phyloP scores from a whole-genome alignment of 305 asterid genomes.

The Fraxinus floribunda region DNA sequence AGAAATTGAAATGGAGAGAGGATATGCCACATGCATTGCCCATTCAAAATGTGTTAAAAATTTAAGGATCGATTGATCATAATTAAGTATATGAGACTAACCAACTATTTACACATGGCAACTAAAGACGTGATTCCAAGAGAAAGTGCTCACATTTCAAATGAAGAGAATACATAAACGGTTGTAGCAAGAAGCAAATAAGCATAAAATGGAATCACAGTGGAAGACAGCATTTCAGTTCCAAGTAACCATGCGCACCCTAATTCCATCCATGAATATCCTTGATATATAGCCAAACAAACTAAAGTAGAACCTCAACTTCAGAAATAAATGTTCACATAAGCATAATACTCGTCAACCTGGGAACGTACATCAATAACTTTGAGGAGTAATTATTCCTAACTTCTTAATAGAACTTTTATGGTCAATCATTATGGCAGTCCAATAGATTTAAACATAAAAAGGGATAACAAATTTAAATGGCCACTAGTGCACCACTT shows the following conservation, averaged over 20 bases:
- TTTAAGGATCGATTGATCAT: not conserved
- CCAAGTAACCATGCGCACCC: conserved; percentile 14
- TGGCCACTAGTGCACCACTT: not conserved
- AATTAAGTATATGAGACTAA: conserved; percentile 7
- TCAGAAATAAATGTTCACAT: not conserved
- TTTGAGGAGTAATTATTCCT: not conserved
- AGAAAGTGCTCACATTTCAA: not conserved
- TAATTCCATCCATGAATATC: conserved; percentile 4
- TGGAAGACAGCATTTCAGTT: not conserved
- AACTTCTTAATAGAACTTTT: not conserved
- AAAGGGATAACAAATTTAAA: not conserved
- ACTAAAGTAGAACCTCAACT: conserved; percentile 4
- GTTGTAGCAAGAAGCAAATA: not conserved
- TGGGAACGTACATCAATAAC: not conserved
- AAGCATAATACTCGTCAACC: not conserved
- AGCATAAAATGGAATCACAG: conserved; percentile 19
- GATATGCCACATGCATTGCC: conserved; percentile 1
- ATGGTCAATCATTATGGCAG: not conserved
- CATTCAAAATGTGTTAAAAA: conserved; percentile 11
- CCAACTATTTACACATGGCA: not conserved
- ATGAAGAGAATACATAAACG: not conserved
- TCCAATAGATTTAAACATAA: not conserved
- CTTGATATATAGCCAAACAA: not conserved
- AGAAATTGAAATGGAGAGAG: conserved; percentile 10
- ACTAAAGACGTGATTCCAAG: not conserved